phyloP scores from a whole-genome alignment of 2,329 filamentous ascomycete species.

The Aspergillus terreus region DNA sequence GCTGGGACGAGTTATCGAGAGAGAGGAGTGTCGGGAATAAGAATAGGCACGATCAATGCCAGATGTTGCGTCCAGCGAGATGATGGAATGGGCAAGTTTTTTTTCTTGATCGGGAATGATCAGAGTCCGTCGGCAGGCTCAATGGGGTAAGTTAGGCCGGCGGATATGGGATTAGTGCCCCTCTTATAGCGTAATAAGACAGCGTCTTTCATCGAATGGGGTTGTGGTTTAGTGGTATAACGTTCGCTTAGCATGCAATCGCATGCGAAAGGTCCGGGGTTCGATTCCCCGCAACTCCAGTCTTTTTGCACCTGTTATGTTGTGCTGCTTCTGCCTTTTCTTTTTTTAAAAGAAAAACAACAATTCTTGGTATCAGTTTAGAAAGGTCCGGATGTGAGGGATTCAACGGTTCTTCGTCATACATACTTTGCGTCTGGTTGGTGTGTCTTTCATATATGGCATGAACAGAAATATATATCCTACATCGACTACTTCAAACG shows the following conservation, averaged over 20 bases:
- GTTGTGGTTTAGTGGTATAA: slow-evolving; percentile 1
- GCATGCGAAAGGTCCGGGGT: slow-evolving; percentile 1
- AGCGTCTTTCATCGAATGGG: neutral
- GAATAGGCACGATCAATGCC: neutral
- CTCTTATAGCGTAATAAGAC: neutral
- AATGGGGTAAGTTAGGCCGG: neutral
- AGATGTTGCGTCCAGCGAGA: neutral
- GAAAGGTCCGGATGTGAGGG: no score
- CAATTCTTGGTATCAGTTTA: no score
- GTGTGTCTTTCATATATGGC: no score
- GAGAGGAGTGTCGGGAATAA: neutral
- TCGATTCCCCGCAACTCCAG: neutral
- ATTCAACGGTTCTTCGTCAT: no score
- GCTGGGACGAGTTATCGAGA: neutral
- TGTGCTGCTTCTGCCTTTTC: neutral
- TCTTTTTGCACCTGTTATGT: neutral
- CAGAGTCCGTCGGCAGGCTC: neutral
- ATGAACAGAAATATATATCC: no score
- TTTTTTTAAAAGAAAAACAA: neutral
- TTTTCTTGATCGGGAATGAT: neutral
- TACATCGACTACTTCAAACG: no score
- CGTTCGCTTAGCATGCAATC: slow-evolving; percentile 1
- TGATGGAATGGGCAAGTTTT: neutral
- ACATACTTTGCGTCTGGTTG: no score
- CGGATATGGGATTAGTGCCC: neutral